phyloP scores from a whole-genome alignment of 2,329 filamentous ascomycete species.

The Emericellopsis atlantica region DNA sequence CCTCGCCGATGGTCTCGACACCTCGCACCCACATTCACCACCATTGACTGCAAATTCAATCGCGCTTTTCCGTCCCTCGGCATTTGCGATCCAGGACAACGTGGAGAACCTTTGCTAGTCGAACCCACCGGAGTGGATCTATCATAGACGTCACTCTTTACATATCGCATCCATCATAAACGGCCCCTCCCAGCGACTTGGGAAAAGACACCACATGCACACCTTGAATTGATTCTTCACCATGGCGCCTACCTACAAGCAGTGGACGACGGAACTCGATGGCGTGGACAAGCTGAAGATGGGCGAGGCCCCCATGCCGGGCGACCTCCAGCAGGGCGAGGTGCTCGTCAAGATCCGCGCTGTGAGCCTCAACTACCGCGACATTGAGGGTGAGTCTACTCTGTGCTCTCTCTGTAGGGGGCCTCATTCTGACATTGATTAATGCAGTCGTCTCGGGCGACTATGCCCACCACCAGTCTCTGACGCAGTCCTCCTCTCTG shows the following conservation, averaged over 20 bases:
- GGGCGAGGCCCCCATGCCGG: conserved; percentile 28
- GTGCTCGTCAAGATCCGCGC: conserved; percentile 33
- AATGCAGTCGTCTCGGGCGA: conserved; percentile 46
- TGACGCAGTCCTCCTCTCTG: conserved; percentile 26
- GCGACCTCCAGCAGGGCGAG: conserved; percentile 32
- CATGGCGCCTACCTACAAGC: conserved; percentile 14
- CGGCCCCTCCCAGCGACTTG: too few species aligned
- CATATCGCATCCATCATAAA: too few species aligned
- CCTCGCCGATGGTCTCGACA: too few species aligned
- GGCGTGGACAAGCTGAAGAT: conserved; percentile 40
- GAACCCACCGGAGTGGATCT: too few species aligned
- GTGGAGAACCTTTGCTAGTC: too few species aligned
- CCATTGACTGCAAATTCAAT: too few species aligned
- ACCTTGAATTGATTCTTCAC: not conserved
- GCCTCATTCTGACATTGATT: not conserved
- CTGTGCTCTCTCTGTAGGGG: not conserved
- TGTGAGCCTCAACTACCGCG: conserved; percentile 36
- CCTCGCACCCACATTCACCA: too few species aligned
- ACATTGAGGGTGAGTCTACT: conserved; percentile 28
- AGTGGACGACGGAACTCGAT: conserved; percentile 43
- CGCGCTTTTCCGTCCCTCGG: too few species aligned
- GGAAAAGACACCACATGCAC: not conserved
- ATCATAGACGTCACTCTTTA: too few species aligned
- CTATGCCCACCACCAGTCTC: conserved; percentile 52
- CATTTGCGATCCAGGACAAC: too few species aligned